phyloP scores from a whole-genome alignment of 768 basidiomycete genomes.

The Collybiopsis confluens region DNA sequence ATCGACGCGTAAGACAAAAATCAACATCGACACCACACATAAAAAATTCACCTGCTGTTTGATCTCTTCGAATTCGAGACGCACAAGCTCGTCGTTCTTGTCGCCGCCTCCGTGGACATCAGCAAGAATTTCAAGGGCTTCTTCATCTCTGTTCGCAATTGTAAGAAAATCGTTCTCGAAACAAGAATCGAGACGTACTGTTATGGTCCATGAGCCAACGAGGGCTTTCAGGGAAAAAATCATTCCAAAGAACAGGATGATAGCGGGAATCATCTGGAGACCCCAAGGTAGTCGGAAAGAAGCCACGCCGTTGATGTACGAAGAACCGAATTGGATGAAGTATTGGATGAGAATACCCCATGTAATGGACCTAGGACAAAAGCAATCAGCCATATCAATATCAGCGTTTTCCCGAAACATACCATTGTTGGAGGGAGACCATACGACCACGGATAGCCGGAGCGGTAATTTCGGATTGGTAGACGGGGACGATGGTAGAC shows the following conservation, averaged over 20 bases:
- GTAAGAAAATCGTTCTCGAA: background rate
- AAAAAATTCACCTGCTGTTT: conserved; percentile 33
- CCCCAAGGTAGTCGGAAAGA: conserved; percentile 83
- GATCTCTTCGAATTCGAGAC: conserved; percentile 70
- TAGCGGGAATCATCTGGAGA: conserved; percentile 74
- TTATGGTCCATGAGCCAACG: conserved; percentile 67
- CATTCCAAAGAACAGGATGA: conserved; percentile 68
- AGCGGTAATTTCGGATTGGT: conserved; percentile 72
- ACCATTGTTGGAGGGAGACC: conserved; percentile 76
- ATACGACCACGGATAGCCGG: conserved; percentile 71
- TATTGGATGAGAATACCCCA: conserved; percentile 78
- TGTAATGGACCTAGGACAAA: conserved; percentile 50
- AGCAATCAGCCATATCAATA: background rate
- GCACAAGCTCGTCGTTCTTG: conserved; percentile 53
- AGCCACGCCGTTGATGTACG: conserved; percentile 63
- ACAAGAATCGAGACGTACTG: conserved; percentile 25
- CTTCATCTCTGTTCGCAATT: conserved; percentile 35
- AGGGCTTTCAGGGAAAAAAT: conserved; percentile 63
- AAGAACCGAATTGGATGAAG: conserved; percentile 73
- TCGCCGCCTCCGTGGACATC: conserved; percentile 71
- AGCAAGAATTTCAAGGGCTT: conserved; percentile 68
- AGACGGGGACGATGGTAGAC: conserved; percentile 66
- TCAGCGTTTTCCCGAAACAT: background rate
- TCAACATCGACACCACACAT: background rate
- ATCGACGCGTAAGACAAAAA: background rate